These are phyloP conservation scores for Ensete ventricosum DNA, from an alignment of 176 grass and related monocot species.

Conservation along the genomic window DNA sequence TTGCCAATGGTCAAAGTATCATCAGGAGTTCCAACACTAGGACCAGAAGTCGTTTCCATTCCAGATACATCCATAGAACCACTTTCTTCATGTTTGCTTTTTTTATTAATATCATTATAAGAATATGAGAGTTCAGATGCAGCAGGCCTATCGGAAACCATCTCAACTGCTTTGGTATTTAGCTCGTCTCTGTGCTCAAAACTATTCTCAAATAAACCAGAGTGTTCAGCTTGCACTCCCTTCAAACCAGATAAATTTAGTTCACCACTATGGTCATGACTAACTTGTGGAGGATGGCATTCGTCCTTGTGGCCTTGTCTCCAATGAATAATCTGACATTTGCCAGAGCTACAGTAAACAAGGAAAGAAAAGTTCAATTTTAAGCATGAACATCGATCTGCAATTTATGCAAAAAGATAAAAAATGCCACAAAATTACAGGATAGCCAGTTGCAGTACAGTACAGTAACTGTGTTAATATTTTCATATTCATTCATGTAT, in stretches of 20 bases:
- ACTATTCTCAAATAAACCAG: slow-evolving; percentile 30
- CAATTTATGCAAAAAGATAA: background rate
- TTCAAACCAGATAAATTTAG: slow-evolving; percentile 18
- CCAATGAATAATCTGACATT: slow-evolving; percentile 86
- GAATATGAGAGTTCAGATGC: slow-evolving; percentile 23
- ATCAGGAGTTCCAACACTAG: slow-evolving; percentile 7
- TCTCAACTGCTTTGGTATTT: slow-evolving; percentile 11
- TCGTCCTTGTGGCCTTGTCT: slow-evolving; percentile 83
- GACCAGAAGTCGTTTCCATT: background rate
- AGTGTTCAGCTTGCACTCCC: slow-evolving; percentile 25
- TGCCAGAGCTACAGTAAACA: slow-evolving; percentile 45
- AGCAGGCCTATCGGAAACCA: slow-evolving; percentile 17
- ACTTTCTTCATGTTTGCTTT: slow-evolving; percentile 5
- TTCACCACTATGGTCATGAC: slow-evolving; percentile 21
- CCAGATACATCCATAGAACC: slow-evolving; percentile 16
- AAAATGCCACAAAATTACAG: too few relatives aligned
- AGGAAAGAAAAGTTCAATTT: background rate
- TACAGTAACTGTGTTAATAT: too few relatives aligned
- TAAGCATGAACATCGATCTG: background rate
- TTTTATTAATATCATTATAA: slow-evolving; percentile 23
- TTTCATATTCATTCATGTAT: too few relatives aligned
- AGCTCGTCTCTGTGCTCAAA: slow-evolving; percentile 25
- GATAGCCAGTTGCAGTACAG: too few relatives aligned
- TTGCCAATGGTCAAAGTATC: background rate
- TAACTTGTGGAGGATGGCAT: slow-evolving; percentile 37